Base-by-base conservation (phyloP, 1,139 yeast genomes). In the Kurtzmaniella natalensis region DNA sequence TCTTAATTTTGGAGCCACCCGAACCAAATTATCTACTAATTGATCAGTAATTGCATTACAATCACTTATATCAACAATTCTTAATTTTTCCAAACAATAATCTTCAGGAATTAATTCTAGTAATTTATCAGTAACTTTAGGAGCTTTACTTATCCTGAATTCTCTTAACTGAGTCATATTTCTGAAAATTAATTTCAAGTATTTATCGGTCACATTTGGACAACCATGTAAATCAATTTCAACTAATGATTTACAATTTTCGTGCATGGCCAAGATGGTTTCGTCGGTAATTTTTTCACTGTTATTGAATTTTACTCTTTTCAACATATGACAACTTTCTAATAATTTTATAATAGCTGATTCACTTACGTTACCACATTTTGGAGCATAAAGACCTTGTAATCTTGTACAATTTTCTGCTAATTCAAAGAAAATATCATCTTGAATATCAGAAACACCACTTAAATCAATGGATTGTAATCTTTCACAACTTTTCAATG, bases 301-400 rank as follows among this genome's bases (percentile, higher is more conserved):
- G 38, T 83, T 83, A 42, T 87, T 81, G 35, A 92, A 72, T 50
- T 87, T 87, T 37, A 92, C 77, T 47, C 98, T 70, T 51, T 88
- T 87, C 42, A 92, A 64, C 72, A 80, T 70, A 2, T 83, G 83
- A 41, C 96, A 87, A 28, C 71, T 64, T 27, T 59, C 50, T 9
- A 87, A 73, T 40, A 89, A 66, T 28, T 62, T 59, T 25, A 73
- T 50, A n/a, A 92, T 70, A 1, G 94, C 83, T 5, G 52, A 61
- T 46, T 85, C 86, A 3, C 83, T 68, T 3, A 92, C 80, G 18
- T 65, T 61, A 19, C 76, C 76, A 42, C 96, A 88, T 3, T 86
- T 86, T 1, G 95, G 89, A 0, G 94, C 94, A 52, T 89, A 89
- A 31, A 89, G 65, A 1, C 96, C 96, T 59, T 92, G 97, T 32